Percentiles rank a stretch among this genome's conserved stretches.
These are phyloP conservation scores for Suhomyces pyralidae DNA, from an alignment of 805 yeast species.

Conservation along the genomic window DNA sequence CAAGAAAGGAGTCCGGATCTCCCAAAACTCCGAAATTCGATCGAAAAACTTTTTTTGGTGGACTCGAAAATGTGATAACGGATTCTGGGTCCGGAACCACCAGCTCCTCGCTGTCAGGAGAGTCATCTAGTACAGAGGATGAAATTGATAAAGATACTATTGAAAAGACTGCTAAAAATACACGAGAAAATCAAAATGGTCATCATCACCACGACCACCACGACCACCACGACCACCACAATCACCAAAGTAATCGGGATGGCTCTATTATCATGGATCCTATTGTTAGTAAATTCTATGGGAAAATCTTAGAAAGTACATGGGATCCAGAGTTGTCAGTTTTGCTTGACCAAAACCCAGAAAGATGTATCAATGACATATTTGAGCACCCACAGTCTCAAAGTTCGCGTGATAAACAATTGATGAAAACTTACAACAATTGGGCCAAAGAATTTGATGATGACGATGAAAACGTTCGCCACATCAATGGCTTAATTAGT, in stretches of 20 bases:
- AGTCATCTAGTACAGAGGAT: background rate
- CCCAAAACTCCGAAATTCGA: slow-evolving; percentile 40
- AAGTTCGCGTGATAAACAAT: slow-evolving; percentile 11
- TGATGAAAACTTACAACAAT: slow-evolving; percentile 8
- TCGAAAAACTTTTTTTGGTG: slow-evolving; percentile 47
- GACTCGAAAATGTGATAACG: slow-evolving; percentile 42
- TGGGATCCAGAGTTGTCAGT: slow-evolving; percentile 56
- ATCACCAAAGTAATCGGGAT: background rate
- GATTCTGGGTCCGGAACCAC: slow-evolving; percentile 2
- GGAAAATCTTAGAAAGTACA: slow-evolving; percentile 53
- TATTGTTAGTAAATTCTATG: slow-evolving; percentile 47
- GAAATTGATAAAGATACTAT: background rate
- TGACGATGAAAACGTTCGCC: slow-evolving; percentile 21
- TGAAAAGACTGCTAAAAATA: background rate
- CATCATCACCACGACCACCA: background rate
- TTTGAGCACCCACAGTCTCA: slow-evolving; percentile 55
- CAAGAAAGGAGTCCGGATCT: slow-evolving; percentile 29
- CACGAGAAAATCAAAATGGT: background rate
- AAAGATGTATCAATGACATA: slow-evolving; percentile 72
- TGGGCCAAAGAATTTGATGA: slow-evolving; percentile 10
- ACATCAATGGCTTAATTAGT: slow-evolving; percentile 38
- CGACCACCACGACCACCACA: background rate
- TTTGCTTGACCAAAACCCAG: slow-evolving; percentile 56
- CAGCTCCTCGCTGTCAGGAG: background rate
- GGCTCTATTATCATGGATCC: slow-evolving; percentile 41